Conservation (phyloP, 2,329 filamentous ascomycete genomes). For the Exserohilum rostratum region DNA sequence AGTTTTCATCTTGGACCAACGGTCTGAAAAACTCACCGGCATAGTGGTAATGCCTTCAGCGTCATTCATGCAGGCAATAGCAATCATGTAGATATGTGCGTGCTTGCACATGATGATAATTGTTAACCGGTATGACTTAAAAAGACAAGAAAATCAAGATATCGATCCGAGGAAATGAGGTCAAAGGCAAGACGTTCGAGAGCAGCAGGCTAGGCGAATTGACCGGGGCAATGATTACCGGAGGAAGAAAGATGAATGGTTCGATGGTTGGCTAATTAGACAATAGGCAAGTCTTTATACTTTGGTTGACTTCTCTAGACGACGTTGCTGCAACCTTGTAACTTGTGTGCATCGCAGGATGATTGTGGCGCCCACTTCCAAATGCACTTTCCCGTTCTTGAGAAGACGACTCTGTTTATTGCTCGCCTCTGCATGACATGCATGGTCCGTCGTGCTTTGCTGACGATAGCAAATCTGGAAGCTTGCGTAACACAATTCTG, state of each 20-base stretch:
- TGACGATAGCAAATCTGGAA: slow-evolving; percentile 1
- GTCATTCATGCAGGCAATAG: slow-evolving; percentile 37
- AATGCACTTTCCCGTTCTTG: slow-evolving; percentile 18
- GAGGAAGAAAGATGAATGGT: background rate
- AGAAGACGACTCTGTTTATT: slow-evolving; percentile 18
- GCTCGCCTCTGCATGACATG: slow-evolving; percentile 8
- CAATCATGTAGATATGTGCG: slow-evolving; percentile 30
- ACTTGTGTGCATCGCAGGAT: slow-evolving; percentile 14
- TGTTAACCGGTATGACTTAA: background rate
- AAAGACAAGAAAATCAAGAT: background rate
- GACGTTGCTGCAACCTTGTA: no score
- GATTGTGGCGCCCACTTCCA: slow-evolving; percentile 24
- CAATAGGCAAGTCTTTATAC: slow-evolving; percentile 19
- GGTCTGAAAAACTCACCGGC: slow-evolving; percentile 34
- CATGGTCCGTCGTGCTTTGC: slow-evolving; percentile 12
- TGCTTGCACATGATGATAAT: slow-evolving; percentile 35
- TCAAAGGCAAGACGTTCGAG: no score
- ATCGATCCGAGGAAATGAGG: background rate
- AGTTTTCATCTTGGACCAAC: background rate
- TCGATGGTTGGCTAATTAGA: background rate
- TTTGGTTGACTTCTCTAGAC: background rate
- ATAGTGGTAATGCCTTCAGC: slow-evolving; percentile 41
- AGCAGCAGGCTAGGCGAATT: no score
- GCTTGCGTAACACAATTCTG: slow-evolving; percentile 12
- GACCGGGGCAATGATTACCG: background rate